A percentile compares a stretch with the other conserved stretches of the same genome.
These are phyloP conservation scores for Coemansia javaensis DNA, from an alignment of 192 early-diverging fungal genomes.

Conservation along the genomic window DNA sequence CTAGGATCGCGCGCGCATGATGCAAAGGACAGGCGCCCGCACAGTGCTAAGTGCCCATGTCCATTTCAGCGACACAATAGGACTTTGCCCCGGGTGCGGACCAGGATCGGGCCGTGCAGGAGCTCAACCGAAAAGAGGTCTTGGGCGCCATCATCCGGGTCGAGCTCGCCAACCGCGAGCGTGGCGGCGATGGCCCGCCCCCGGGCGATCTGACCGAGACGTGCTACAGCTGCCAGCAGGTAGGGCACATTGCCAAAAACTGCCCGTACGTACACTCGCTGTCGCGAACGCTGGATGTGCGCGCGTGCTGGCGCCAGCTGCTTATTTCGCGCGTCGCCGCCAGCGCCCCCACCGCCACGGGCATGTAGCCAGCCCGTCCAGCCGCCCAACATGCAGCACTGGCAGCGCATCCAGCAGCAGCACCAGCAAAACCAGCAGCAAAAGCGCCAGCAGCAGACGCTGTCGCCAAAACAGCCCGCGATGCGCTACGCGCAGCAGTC, in stretches of 20 bases:
- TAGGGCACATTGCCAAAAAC: conserved; percentile 35
- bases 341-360: too few relatives aligned
- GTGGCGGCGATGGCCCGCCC: conserved; percentile 17
- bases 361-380: conserved; percentile 1
- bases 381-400: conserved; percentile 3
- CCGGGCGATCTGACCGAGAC: conserved; percentile 25
- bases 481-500: background rate
- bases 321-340: too few relatives aligned
- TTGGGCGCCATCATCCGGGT: conserved; percentile 18
- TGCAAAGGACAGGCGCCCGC: too few relatives aligned
- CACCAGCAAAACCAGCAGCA: background rate
- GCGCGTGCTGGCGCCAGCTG: too few relatives aligned
- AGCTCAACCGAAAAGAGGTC: conserved; percentile 12
- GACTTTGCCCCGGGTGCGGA: conserved; percentile 11
- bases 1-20: too few relatives aligned
- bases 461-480: background rate
- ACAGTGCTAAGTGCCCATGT: too few relatives aligned
- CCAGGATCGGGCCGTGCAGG: conserved; percentile 6
- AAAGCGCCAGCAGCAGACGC: background rate
- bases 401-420: conserved; percentile 1
- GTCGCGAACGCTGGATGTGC: too few relatives aligned
- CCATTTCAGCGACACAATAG: too few relatives aligned
- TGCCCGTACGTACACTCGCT: conserved; percentile 23
- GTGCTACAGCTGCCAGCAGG: conserved; percentile 26
- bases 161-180: conserved; percentile 31